Conservation (phyloP, 148 eudicot genomes). For the Polygonum aviculare region DNA sequence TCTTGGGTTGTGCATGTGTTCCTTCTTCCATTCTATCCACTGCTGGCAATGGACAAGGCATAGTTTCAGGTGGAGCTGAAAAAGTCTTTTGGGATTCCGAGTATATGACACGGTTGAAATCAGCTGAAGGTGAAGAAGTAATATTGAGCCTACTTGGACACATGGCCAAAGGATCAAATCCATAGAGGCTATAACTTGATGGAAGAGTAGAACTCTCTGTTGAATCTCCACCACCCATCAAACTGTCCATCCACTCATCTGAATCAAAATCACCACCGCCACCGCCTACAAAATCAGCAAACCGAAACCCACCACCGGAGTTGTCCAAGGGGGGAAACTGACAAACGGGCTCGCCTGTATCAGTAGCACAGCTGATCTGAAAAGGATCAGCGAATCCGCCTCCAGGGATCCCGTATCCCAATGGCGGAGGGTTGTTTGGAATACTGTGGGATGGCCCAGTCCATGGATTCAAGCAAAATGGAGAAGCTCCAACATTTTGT, state of each 20-base stretch:
- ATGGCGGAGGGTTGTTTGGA: slow-evolving; percentile 19
- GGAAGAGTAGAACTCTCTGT: slow-evolving; percentile 34
- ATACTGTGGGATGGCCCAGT: slow-evolving; percentile 19
- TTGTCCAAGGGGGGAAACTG: slow-evolving; percentile 42
- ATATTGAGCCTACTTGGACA: slow-evolving; percentile 37
- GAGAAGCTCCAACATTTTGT: slow-evolving; percentile 23
- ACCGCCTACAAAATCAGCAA: slow-evolving; percentile 36
- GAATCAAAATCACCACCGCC: slow-evolving; percentile 53
- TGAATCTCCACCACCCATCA: slow-evolving; percentile 43
- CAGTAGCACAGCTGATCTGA: slow-evolving; percentile 23
- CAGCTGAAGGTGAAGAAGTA: slow-evolving; percentile 35
- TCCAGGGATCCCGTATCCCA: slow-evolving; percentile 18
- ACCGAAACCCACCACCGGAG: slow-evolving; percentile 36
- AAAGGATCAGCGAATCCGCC: slow-evolving; percentile 50
- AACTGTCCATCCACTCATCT: slow-evolving; percentile 91
- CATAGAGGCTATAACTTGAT: slow-evolving; percentile 20
- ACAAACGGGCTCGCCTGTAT: slow-evolving; percentile 33
- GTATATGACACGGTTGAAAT: slow-evolving; percentile 47
- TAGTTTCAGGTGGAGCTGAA: slow-evolving; percentile 19
- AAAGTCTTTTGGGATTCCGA: slow-evolving; percentile 30
- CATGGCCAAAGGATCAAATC: slow-evolving; percentile 38
- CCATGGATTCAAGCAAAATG: slow-evolving; percentile 43
- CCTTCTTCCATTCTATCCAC: background rate
- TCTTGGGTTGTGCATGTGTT: background rate
- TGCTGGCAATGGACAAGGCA: slow-evolving; percentile 20